A percentile compares a stretch with the other conserved stretches of the same genome.
Conservation (phyloP, 1,284 basidiomycete genomes). For the Cerrena zonata region DNA sequence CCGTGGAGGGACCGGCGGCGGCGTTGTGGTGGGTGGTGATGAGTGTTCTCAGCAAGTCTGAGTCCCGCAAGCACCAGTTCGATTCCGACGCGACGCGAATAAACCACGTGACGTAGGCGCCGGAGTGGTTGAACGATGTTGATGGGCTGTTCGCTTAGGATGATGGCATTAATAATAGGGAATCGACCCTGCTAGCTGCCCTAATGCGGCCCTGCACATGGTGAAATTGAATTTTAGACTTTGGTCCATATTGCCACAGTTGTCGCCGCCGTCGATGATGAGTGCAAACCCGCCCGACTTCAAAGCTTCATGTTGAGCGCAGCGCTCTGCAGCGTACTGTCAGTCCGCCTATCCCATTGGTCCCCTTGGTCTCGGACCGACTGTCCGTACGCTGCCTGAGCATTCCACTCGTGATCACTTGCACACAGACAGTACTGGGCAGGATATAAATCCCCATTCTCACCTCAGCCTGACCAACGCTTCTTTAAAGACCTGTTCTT, state of each 20-base stretch:
- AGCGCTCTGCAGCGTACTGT: too few species aligned
- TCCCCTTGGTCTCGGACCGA: not conserved
- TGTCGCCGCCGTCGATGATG: too few species aligned
- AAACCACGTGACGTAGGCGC: slow-evolving; percentile 12
- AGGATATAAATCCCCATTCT: not conserved
- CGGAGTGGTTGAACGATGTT: not conserved
- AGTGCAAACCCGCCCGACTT: not conserved
- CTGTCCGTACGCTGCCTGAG: not conserved
- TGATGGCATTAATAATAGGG: too few species aligned
- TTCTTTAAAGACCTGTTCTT: slow-evolving; percentile 1
- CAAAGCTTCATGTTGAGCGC: too few species aligned
- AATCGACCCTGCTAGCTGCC: too few species aligned
- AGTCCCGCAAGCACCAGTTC: slow-evolving; percentile 10
- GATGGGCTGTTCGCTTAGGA: too few species aligned
- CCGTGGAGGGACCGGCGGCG: not conserved
- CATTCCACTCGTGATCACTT: not conserved
- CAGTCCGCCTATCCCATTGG: not conserved
- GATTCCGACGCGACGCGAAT: slow-evolving; percentile 13
- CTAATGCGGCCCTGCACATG: too few species aligned
- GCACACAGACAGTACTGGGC: too few species aligned
- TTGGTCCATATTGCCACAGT: too few species aligned
- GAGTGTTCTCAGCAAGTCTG: slow-evolving; percentile 10
- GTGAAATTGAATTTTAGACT: too few species aligned
- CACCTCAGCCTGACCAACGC: not conserved
- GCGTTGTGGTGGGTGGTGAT: too few species aligned